phyloP scores from a whole-genome alignment of 352 stramenopile genomes.

The Pythium chondricola region DNA sequence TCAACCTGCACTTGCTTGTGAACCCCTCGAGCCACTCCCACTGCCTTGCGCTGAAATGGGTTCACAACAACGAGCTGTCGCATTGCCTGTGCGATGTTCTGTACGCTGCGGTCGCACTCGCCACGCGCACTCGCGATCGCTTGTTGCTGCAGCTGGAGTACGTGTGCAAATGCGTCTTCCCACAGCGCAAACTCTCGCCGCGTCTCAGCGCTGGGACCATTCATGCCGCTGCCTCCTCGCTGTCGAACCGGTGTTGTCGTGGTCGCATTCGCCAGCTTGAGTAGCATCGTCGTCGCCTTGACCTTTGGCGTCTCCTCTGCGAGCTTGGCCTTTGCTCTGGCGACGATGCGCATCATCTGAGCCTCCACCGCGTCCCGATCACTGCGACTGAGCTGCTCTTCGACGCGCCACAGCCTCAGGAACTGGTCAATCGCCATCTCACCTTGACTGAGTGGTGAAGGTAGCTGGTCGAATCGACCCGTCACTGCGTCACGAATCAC shows the following conservation, averaged over 20 bases:
- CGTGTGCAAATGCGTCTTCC: slow-evolving; percentile 72
- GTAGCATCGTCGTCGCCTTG: slow-evolving; percentile 61
- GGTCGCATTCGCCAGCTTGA: slow-evolving; percentile 39
- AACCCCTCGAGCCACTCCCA: too few relatives aligned
- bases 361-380: slow-evolving; percentile 36
- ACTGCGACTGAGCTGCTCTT: slow-evolving; percentile 24
- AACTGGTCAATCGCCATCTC: slow-evolving; percentile 36
- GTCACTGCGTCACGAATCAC: slow-evolving; percentile 32
- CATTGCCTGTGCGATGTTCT: slow-evolving; percentile 38
- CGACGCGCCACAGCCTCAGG: slow-evolving; percentile 39
- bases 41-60: slow-evolving; percentile 18
- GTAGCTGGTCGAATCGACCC: slow-evolving; percentile 49
- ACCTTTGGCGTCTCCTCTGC: slow-evolving; percentile 42
- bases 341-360: slow-evolving; percentile 64
- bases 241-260: not conserved
- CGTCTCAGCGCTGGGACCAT: slow-evolving; percentile 21
- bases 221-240: slow-evolving; percentile 4
- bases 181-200: slow-evolving; percentile 33
- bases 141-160: slow-evolving; percentile 73
- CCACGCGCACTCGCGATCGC: slow-evolving; percentile 52
- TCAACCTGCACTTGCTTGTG: too few relatives aligned
- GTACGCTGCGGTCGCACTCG: slow-evolving; percentile 42
- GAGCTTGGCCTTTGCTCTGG: slow-evolving; percentile 48
- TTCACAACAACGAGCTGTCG: slow-evolving; percentile 52
- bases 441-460: slow-evolving; percentile 29